A percentile compares a stretch with the other conserved stretches of the same genome.
phyloP scores from a whole-genome alignment of 2,329 filamentous ascomycete genomes.

The Cercospora berteroae region DNA sequence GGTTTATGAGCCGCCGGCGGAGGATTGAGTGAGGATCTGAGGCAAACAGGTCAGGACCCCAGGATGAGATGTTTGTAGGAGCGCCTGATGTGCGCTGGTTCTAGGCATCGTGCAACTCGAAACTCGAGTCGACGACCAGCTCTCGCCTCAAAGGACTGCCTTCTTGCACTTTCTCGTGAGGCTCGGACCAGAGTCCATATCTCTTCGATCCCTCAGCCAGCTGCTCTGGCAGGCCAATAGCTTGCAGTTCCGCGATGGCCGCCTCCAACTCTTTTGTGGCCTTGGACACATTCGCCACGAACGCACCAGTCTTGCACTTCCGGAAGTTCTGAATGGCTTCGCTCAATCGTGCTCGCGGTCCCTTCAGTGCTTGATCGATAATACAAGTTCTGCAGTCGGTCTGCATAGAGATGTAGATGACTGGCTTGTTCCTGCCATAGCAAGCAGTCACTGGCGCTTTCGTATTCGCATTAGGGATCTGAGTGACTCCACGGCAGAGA shows the following conservation, averaged over 20 bases:
- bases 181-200: neutral
- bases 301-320: neutral
- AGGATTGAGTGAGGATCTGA: neutral
- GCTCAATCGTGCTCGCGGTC: neutral
- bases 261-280: neutral
- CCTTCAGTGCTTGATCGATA: neutral
- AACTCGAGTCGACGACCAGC: neutral
- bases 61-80: no score
- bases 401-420: neutral
- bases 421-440: neutral
- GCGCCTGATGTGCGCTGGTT: no score
- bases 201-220: neutral
- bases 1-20: slow-evolving; percentile 24
- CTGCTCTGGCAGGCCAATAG: neutral
- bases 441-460: neutral
- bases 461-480: neutral
- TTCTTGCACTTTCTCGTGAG: neutral
- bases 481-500: neutral
- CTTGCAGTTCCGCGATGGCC: neutral
- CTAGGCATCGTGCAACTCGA: neutral
- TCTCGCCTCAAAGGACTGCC: neutral
- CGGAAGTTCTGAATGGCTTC: neutral
- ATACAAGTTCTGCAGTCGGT: neutral
- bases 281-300: neutral
- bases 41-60: no score